These are phyloP conservation scores for Lepraria neglecta DNA, from an alignment of 495 filamentous ascomycete genomes.

Conservation along the genomic window DNA sequence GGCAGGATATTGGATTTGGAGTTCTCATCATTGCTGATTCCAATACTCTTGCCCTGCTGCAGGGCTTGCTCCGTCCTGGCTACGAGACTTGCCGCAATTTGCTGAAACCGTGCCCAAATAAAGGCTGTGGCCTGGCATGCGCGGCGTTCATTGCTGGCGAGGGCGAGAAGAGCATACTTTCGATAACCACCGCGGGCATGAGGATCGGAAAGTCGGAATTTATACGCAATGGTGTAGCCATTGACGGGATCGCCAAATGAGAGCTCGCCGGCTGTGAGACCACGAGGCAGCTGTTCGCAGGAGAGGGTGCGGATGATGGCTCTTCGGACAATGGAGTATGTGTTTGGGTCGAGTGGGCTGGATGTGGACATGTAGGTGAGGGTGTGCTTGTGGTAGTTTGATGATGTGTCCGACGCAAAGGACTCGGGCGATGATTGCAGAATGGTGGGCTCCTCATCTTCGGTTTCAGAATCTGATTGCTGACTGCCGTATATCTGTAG, in stretches of 20 bases:
- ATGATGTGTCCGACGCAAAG: conserved; percentile 38
- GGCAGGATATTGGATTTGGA: conserved; percentile 34
- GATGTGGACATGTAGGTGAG: conserved; percentile 82
- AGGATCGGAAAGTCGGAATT: conserved; percentile 83
- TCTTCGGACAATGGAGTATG: conserved; percentile 79
- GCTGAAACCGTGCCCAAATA: conserved; percentile 68
- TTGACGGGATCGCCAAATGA: conserved; percentile 77
- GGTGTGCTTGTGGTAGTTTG: conserved; percentile 65
- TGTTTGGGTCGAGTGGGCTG: conserved; percentile 63
- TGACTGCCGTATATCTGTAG: conserved; percentile 42
- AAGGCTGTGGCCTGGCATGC: conserved; percentile 70
- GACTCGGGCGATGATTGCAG: conserved; percentile 26
- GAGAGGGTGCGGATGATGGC: conserved; percentile 82
- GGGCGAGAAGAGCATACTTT: conserved; percentile 82
- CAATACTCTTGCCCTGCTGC: conserved; percentile 9
- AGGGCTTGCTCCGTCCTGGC: conserved; percentile 45
- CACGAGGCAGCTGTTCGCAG: conserved; percentile 74
- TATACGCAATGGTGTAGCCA: conserved; percentile 87
- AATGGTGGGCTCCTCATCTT: conserved; percentile 34
- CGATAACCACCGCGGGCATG: conserved; percentile 80
- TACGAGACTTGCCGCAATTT: conserved; percentile 70
- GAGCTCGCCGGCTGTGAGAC: conserved; percentile 67
- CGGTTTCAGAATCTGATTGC: conserved; percentile 37
- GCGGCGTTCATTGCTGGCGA: conserved; percentile 62
- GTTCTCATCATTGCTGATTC: not conserved